phyloP scores from a whole-genome alignment of 1,284 basidiomycete species.

The Polyporus tsugae region DNA sequence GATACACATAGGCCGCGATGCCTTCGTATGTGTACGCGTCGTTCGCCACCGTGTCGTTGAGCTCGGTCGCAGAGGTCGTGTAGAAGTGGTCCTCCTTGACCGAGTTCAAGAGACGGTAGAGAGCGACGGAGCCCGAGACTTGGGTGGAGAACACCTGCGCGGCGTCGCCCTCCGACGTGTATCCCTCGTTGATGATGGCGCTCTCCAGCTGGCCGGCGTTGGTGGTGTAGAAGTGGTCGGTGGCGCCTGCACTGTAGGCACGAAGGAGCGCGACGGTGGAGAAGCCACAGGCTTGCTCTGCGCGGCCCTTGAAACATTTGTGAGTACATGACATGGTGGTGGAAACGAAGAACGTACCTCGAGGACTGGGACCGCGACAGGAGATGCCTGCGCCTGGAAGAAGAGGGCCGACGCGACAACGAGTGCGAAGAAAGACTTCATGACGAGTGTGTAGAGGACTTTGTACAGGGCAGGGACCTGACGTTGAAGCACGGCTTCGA shows the following conservation, averaged over 20 bases:
- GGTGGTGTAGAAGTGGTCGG: constrained; percentile 32
- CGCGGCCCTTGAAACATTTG: not conserved
- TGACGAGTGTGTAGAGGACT: not conserved
- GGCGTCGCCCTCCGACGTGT: constrained; percentile 23
- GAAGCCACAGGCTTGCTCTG: not conserved
- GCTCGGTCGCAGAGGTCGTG: constrained; percentile 16
- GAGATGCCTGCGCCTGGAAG: not conserved
- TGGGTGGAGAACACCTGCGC: constrained; percentile 16
- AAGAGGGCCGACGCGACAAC: constrained; percentile 34
- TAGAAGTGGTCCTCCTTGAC: constrained; percentile 25
- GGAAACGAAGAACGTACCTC: not conserved
- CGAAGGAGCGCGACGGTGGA: constrained; percentile 24
- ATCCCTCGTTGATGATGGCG: constrained; percentile 18
- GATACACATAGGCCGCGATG: constrained; percentile 19
- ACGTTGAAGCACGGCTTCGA: not conserved
- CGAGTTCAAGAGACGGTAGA: constrained; percentile 20
- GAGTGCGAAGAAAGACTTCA: constrained; percentile 2
- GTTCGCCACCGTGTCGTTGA: not conserved
- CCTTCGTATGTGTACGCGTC: constrained; percentile 12
- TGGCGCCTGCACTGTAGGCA: constrained; percentile 11
- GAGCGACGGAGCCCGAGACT: constrained; percentile 15
- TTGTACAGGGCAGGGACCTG: not conserved
- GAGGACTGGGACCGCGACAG: not conserved
- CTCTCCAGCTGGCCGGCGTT: constrained; percentile 17
- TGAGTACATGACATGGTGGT: not conserved